Base-by-base conservation (phyloP, 495 filamentous ascomycete species). In the Friedmanniomyces simplex region DNA sequence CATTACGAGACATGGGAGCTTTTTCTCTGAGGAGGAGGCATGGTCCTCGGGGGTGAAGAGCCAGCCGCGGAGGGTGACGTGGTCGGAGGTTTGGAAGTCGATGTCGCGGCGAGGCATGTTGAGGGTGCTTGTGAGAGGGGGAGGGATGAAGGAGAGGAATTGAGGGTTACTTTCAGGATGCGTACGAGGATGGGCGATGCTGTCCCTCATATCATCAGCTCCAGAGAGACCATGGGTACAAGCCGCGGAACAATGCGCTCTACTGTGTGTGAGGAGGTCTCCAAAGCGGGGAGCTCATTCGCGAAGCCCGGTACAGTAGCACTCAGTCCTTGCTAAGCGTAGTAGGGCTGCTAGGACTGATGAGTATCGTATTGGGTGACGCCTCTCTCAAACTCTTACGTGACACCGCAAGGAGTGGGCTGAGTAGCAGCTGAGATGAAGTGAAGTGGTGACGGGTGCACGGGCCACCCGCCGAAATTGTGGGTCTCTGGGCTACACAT, bases 1-100 rank as follows among this genome's bases (percentile, higher is more conserved):
- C 53, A 71, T 64, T 18, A 71, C 61, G 16, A 71, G 48, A 57
- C 68, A 71, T 49, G 68, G 67, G 18, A 64, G 37, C 16, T 56
- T 57, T 30, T 30, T 18, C 12, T 54, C 30, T 50, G 16, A 41
- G 20, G n/a, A n/a, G n/a, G n/a, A n/a, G n/a, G n/a, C n/a, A n/a
- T n/a, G n/a, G n/a, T n/a, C 16, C 7, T 49, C 21, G 21, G 63
- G 63, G 6, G 34, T 54, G 50, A 48, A 64, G 54, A 66, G 52
- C 63, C 60, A 66, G 22, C 63, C 63, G 0, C 57, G 62, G 4
- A 66, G 52, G 14, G 46, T 63, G 18, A 66, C 46, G 25, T 52
- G 30, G 50, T 66, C 63, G 25, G 39, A 41, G 13, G 63, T 64
- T 39, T 58, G 45, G 57, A 66, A 64, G 16, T 50, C 42, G 41